Evolutionary conservation across 306 rosid genomes (phyloP).

Genomic region (Elaeagnus macrophylla): DNA sequence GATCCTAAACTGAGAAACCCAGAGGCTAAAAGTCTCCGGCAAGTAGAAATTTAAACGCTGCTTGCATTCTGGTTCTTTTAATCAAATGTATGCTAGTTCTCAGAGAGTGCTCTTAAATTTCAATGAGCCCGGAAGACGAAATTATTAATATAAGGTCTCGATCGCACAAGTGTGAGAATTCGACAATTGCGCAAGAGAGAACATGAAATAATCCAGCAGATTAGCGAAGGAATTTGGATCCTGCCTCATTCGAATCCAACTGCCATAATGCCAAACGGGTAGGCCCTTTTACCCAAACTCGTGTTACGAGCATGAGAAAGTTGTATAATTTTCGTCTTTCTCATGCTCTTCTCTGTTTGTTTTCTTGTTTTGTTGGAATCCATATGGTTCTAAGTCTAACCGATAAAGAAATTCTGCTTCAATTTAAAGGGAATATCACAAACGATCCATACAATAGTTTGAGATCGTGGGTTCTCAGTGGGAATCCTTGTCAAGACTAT

Average conservation of each 20-base stretch:
- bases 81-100: conserved; percentile 17
- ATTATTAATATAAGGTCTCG: conserved; percentile 32
- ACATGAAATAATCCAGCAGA: conserved; percentile 13
- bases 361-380: conserved; percentile 35
- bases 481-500: conserved; percentile 61
- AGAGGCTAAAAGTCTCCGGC: conserved; percentile 1
- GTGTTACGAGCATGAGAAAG: conserved; percentile 78
- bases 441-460: conserved; percentile 56
- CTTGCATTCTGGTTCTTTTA: conserved; percentile 21
- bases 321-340: conserved; percentile 40
- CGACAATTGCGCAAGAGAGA: conserved; percentile 12
- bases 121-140: conserved; percentile 21
- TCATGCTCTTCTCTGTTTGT: conserved; percentile 58
- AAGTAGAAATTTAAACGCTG: conserved; percentile 18
- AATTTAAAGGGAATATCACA: conserved; percentile 66
- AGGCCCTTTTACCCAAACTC: conserved; percentile 17
- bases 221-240: conserved; percentile 32
- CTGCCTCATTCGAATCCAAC: conserved; percentile 22
- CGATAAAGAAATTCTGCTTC: conserved; percentile 82
- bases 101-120: conserved; percentile 19
- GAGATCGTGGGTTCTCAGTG: conserved; percentile 54
- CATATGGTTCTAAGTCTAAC: conserved; percentile 34
- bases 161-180: conserved; percentile 21
- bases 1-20: conserved; percentile 19
- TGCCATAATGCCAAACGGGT: conserved; percentile 61